These are phyloP conservation scores for Candida michaelii DNA, from an alignment of 805 yeast genomes.

Conservation along the genomic window DNA sequence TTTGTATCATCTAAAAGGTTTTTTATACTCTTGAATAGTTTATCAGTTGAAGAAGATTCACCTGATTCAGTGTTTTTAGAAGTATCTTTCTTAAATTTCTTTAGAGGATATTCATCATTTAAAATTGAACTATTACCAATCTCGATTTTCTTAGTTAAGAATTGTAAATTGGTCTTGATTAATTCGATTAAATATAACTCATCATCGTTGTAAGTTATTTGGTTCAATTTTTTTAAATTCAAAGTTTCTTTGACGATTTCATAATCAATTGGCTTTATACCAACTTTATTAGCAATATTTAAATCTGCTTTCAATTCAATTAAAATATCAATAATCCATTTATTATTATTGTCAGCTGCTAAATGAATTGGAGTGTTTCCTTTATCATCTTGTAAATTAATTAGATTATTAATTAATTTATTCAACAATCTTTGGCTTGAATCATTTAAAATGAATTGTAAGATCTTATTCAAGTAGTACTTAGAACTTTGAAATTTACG, in stretches of 20 bases:
- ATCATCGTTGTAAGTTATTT: constrained; percentile 16
- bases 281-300: constrained; percentile 75
- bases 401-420: constrained; percentile 21
- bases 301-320: constrained; percentile 49
- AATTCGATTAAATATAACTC: constrained; percentile 35
- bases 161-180: constrained; percentile 33
- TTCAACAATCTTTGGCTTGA: constrained; percentile 20
- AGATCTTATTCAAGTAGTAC: constrained; percentile 34
- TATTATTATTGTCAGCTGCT: constrained; percentile 39
- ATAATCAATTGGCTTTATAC: constrained; percentile 83
- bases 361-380: constrained; percentile 42
- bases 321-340: constrained; percentile 38
- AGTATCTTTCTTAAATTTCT: constrained; percentile 6
- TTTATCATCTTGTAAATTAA: constrained; percentile 35
- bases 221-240: constrained; percentile 16
- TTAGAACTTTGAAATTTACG: constrained; percentile 34
- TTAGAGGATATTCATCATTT: constrained; percentile 12
- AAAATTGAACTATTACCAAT: constrained; percentile 13
- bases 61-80: constrained; percentile 6
- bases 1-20: constrained; percentile 37
- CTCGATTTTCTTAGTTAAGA: constrained; percentile 27
- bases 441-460: constrained; percentile 30
- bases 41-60: constrained; percentile 22
- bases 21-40: constrained; percentile 40
- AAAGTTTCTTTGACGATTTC: constrained; percentile 56